Conservation (phyloP, 2,329 filamentous ascomycete species). For the Dactylella cylindrospora region DNA sequence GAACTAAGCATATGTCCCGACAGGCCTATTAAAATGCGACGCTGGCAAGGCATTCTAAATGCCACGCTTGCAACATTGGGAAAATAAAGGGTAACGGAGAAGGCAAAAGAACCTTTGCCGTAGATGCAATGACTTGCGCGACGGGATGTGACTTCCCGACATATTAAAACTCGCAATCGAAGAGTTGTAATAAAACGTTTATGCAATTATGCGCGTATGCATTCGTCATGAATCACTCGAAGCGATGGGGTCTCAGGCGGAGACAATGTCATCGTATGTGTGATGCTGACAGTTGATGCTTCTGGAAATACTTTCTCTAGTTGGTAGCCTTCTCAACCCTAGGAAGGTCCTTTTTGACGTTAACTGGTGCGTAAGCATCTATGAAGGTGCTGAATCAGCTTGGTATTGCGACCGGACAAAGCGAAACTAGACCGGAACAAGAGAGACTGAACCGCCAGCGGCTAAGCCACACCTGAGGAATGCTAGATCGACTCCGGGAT, state of each 20-base stretch:
- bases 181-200: background rate
- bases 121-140: too few relatives aligned
- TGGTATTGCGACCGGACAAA: conserved; percentile 13
- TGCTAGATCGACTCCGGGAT: conserved; percentile 3
- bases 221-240: conserved; percentile 36
- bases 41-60: conserved; percentile 4
- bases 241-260: too few relatives aligned
- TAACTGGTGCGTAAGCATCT: too few relatives aligned
- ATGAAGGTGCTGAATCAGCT: conserved; percentile 11
- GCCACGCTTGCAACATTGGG: conserved; percentile 9
- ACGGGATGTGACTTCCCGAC: too few relatives aligned
- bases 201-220: background rate
- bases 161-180: background rate
- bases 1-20: conserved; percentile 33
- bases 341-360: background rate
- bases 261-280: conserved; percentile 13
- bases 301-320: background rate
- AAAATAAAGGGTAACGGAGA: conserved; percentile 13
- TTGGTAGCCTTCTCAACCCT: conserved; percentile 1
- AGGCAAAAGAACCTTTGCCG: background rate
- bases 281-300: conserved; percentile 15
- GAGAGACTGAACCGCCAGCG: too few relatives aligned
- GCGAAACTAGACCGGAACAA: conserved; percentile 8
- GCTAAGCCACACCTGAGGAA: conserved; percentile 41
- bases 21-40: conserved; percentile 26